Base-by-base conservation (phyloP, 2,329 filamentous ascomycete genomes). In the Monosporascus cannonballus region DNA sequence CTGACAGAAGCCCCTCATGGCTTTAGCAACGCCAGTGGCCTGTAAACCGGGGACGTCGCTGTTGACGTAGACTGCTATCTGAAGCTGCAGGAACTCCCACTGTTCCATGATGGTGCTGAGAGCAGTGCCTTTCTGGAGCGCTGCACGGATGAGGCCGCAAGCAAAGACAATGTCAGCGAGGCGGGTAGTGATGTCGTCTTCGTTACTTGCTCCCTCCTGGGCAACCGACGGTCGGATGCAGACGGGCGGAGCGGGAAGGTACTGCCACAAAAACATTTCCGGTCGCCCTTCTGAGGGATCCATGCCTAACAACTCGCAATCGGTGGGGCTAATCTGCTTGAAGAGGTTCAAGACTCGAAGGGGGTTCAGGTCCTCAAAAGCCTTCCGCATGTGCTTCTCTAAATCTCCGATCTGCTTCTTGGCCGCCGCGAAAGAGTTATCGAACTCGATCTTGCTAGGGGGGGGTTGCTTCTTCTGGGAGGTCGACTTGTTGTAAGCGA, bases 201-300 rank as follows among this genome's bases (percentile, higher is more conserved):
- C 94, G 20, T 90, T 99, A 59, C 90, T 96, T 3, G 92, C 89
- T 55, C 84, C 89, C 58, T 97, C 94, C 69, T 97, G 94, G 30
- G 87, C 87, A 18, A 99, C 94, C 0, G 92, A 96, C 0, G 94
- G 94, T 54, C 94, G 82, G 63, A 99, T 96, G 61, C 90, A 95
- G 6, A 97, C 89, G 0, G 94, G 94, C 1, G 94, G 93, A 1
- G 93, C 93, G 1, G 94, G 94, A 37, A 99, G 80, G 64, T 91
- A 96, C 66, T 96, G 92, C 94, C 94, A 99, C 45, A 99, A 84
- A 69, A 97, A 95, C 85, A 96, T 96, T 68, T 99, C 94, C 0
- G 94, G 94, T 18, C 92, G 82, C 11, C 90, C 90, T 62, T 96
- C 91, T 15, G 83, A 79, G 1, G 92, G 89, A 64, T 96, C 86